phyloP scores from a whole-genome alignment of 495 filamentous ascomycete genomes.

The Aspergillus nidulans region DNA sequence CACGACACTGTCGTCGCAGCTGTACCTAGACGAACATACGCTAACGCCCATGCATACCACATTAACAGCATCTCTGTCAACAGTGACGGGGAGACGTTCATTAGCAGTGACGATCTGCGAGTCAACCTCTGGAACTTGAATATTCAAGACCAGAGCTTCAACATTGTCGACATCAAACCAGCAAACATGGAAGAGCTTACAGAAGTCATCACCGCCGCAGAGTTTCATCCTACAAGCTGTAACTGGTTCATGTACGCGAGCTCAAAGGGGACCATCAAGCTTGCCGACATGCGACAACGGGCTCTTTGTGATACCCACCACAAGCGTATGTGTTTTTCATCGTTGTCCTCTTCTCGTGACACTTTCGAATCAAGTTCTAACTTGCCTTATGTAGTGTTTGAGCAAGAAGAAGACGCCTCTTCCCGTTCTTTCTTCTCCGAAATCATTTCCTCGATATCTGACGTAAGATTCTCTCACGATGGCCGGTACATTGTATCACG shows the following conservation, averaged over 20 bases:
- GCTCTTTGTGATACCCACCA: conserved; percentile 93
- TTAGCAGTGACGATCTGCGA: conserved; percentile 94
- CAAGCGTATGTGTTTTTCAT: conserved; percentile 65
- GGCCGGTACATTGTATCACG: conserved; percentile 95
- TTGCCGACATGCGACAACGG: conserved; percentile 96
- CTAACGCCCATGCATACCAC: conserved; percentile 97
- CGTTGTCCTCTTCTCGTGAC: background rate
- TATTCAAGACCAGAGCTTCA: conserved; percentile 99
- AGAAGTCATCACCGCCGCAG: conserved; percentile 96
- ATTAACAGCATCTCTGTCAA: conserved; percentile 99
- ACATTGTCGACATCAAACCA: conserved; percentile 99
- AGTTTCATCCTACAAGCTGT: conserved; percentile 95
- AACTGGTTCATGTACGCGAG: conserved; percentile 99
- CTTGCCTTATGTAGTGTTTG: conserved; percentile 66
- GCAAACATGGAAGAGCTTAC: conserved; percentile 99
- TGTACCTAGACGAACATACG: conserved; percentile 91
- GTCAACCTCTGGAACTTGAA: conserved; percentile 99
- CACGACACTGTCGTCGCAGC: conserved; percentile 98
- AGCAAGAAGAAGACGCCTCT: conserved; percentile 98
- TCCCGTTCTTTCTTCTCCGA: conserved; percentile 99
- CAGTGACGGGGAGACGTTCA: conserved; percentile 98
- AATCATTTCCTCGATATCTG: conserved; percentile 98
- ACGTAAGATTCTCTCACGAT: conserved; percentile 94
- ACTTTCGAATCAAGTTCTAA: conserved; percentile 9
- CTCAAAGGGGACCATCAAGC: conserved; percentile 97